Percentiles rank a stretch among this genome's conserved stretches.
These are phyloP conservation scores for Coemansia aciculifera DNA, from an alignment of 192 early-diverging fungal genomes.

Conservation along the genomic window DNA sequence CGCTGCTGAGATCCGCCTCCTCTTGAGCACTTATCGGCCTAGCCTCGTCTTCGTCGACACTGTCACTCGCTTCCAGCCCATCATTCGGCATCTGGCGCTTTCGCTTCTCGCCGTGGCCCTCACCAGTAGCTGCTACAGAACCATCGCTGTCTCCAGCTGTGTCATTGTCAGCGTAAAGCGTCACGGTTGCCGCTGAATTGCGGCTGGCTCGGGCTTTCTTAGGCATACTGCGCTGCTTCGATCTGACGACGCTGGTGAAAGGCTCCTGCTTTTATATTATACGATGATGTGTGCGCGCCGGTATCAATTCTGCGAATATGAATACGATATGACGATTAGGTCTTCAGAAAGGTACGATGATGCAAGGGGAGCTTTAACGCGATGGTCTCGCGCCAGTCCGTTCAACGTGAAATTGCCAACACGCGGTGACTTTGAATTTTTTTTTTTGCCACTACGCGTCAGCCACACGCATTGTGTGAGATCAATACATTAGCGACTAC, in stretches of 20 bases:
- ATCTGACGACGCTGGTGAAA: neutral
- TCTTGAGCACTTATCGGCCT: conserved; percentile 62
- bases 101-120: neutral
- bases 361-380: neutral
- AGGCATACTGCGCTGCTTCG: neutral
- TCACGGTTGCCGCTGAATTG: neutral
- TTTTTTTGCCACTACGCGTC: neutral
- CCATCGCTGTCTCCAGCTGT: neutral
- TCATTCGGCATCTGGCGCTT: neutral
- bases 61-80: neutral
- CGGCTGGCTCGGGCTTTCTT: neutral
- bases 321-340: neutral
- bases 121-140: neutral
- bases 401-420: neutral
- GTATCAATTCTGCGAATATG: neutral
- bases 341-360: neutral
- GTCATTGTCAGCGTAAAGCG: neutral
- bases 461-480: neutral
- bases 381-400: neutral
- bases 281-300: neutral
- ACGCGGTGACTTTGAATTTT: neutral
- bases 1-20: conserved; percentile 79
- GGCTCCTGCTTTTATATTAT: neutral
- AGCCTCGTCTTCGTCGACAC: conserved; percentile 1
- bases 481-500: too few species aligned